These are phyloP conservation scores for Westerdykella ornata DNA, from an alignment of 2,329 filamentous ascomycete species.

Conservation along the genomic window DNA sequence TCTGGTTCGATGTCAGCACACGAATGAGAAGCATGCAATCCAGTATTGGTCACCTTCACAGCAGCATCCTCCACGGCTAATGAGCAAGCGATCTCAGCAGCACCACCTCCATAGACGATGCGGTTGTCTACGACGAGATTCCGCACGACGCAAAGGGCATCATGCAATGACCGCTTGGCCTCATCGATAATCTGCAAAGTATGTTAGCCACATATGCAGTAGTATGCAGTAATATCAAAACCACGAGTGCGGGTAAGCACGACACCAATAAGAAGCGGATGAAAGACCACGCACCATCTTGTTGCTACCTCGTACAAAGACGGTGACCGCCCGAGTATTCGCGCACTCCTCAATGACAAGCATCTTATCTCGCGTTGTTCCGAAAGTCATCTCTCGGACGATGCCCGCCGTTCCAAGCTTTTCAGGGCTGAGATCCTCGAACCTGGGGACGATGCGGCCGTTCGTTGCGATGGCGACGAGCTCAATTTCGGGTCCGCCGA, in stretches of 20 bases:
- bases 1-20: slow-evolving; percentile 43
- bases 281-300: slow-evolving; percentile 70
- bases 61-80: slow-evolving; percentile 93
- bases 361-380: slow-evolving; percentile 98
- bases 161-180: slow-evolving; percentile 93
- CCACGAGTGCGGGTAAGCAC: not conserved
- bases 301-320: slow-evolving; percentile 96
- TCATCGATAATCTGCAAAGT: slow-evolving; percentile 82
- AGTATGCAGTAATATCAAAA: slow-evolving; percentile 6
- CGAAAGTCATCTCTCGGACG: slow-evolving; percentile 92
- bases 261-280: slow-evolving; percentile 6
- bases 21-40: slow-evolving; percentile 1
- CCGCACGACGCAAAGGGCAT: slow-evolving; percentile 93
- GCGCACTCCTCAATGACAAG: slow-evolving; percentile 98
- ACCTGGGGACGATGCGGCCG: slow-evolving; percentile 91
- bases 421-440: slow-evolving; percentile 84
- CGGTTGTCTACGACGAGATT: slow-evolving; percentile 95
- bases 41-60: slow-evolving; percentile 53
- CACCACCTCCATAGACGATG: slow-evolving; percentile 94
- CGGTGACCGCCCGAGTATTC: slow-evolving; percentile 91
- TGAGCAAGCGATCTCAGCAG: slow-evolving; percentile 94
- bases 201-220: not conserved
- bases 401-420: slow-evolving; percentile 88
- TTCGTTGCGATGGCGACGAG: slow-evolving; percentile 98
- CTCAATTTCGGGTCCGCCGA: slow-evolving; percentile 96